Evolutionary conservation across 1,284 basidiomycete species (phyloP).

Genomic region (Laetiporus sulphureus): DNA sequence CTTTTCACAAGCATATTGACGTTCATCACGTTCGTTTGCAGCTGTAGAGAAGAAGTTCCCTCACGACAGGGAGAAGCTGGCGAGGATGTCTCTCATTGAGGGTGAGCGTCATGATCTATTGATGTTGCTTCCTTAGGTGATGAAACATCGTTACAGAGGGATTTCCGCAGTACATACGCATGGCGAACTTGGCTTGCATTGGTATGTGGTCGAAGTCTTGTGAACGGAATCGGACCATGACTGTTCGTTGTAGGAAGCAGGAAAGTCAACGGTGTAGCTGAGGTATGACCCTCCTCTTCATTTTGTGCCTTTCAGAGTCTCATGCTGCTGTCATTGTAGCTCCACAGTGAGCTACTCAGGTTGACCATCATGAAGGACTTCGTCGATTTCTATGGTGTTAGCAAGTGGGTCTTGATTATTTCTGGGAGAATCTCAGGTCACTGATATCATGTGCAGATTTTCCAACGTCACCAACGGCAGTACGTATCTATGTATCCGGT

Average conservation of each 20-base stretch:
- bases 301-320: background rate
- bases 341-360: conserved; percentile 68
- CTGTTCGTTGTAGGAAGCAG: conserved; percentile 46
- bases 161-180: conserved; percentile 77
- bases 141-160: conserved; percentile 52
- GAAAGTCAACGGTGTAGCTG: conserved; percentile 94
- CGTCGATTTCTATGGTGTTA: conserved; percentile 74
- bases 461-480: conserved; percentile 84
- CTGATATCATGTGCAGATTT: conserved; percentile 42
- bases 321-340: conserved; percentile 26
- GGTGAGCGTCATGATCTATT: conserved; percentile 32
- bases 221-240: background rate
- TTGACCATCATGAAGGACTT: conserved; percentile 89
- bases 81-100: conserved; percentile 87
- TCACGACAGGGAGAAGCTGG: conserved; percentile 70
- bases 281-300: conserved; percentile 36
- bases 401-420: conserved; percentile 70
- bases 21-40: too few species aligned
- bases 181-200: conserved; percentile 80
- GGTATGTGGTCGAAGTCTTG: conserved; percentile 32
- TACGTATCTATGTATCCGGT: too few species aligned
- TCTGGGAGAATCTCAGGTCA: conserved; percentile 72
- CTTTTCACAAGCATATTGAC: too few species aligned
- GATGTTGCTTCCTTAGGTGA: background rate
- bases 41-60: conserved; percentile 88